Conservation (phyloP, 768 basidiomycete genomes). For the Mrakia frigida region DNA sequence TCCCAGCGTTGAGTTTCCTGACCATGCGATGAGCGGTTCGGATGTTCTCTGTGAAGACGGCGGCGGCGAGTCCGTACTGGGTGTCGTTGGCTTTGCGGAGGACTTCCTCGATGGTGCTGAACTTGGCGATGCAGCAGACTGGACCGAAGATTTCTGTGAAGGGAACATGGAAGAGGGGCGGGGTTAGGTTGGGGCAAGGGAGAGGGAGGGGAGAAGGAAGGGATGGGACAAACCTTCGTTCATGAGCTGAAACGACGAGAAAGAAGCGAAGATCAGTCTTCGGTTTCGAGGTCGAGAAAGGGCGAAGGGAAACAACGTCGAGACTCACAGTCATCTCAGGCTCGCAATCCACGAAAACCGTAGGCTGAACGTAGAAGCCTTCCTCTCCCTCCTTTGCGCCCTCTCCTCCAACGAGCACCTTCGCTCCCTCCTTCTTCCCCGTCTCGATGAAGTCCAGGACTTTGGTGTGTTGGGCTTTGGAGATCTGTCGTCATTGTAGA, state of each 20-base stretch:
- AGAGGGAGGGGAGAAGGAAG: neutral
- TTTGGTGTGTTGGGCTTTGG: slow-evolving; percentile 40
- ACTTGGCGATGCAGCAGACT: slow-evolving; percentile 74
- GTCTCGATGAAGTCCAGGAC: slow-evolving; percentile 70
- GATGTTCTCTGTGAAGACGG: slow-evolving; percentile 38
- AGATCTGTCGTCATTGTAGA: no score
- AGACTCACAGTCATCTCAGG: slow-evolving; percentile 13
- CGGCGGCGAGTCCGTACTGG: slow-evolving; percentile 76
- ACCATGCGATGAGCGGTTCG: neutral
- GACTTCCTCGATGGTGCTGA: slow-evolving; percentile 81
- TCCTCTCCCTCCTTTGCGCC: slow-evolving; percentile 1
- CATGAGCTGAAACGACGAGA: neutral
- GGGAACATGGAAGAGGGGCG: neutral
- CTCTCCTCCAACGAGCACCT: slow-evolving; percentile 2
- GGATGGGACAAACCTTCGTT: neutral
- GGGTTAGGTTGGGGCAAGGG: no score
- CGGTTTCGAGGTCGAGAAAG: neutral
- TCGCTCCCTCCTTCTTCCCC: slow-evolving; percentile 58
- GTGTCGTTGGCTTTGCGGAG: slow-evolving; percentile 82
- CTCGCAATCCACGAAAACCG: slow-evolving; percentile 19
- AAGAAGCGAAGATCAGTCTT: neutral
- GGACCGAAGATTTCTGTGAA: slow-evolving; percentile 80
- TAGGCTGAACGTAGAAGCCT: slow-evolving; percentile 19
- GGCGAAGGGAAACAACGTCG: neutral
- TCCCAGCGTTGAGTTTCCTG: slow-evolving; percentile 4